phyloP scores from a whole-genome alignment of 305 asterid species.

The Fraxinus velutina region DNA sequence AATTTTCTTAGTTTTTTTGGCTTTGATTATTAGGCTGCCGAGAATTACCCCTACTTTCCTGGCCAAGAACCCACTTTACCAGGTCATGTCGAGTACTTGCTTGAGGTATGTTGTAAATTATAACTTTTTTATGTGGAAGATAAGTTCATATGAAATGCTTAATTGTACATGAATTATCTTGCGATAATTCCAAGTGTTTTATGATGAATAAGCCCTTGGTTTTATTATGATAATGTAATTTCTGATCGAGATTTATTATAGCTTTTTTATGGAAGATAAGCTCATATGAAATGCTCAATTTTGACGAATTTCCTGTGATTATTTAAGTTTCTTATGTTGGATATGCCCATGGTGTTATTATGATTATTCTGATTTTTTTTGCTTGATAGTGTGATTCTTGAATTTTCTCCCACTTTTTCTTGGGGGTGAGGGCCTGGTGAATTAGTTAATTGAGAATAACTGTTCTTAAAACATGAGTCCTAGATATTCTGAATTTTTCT shows the following conservation, averaged over 20 bases:
- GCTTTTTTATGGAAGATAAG: not conserved
- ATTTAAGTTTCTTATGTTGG: not conserved
- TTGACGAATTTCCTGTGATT: not conserved
- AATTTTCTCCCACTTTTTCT: not conserved
- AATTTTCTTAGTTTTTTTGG: not conserved
- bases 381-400: not conserved
- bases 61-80: constrained; percentile 79
- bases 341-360: not conserved
- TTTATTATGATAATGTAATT: not conserved
- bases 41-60: constrained; percentile 73
- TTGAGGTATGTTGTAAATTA: constrained; percentile 44
- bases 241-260: not conserved
- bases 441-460: not conserved
- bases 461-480: not conserved
- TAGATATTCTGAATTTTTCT: not conserved
- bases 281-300: not conserved
- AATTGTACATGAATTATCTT: not conserved
- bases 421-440: not conserved
- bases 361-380: not conserved
- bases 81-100: constrained; percentile 69
- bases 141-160: not conserved
- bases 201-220: not conserved
- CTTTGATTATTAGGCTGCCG: constrained; percentile 51
- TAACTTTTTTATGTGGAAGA: not conserved
- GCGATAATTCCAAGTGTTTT: not conserved